A percentile compares a stretch with the other conserved stretches of the same genome.
Evolutionary conservation across 495 filamentous ascomycete species (phyloP).

Genomic region (Neurospora terricola): DNA sequence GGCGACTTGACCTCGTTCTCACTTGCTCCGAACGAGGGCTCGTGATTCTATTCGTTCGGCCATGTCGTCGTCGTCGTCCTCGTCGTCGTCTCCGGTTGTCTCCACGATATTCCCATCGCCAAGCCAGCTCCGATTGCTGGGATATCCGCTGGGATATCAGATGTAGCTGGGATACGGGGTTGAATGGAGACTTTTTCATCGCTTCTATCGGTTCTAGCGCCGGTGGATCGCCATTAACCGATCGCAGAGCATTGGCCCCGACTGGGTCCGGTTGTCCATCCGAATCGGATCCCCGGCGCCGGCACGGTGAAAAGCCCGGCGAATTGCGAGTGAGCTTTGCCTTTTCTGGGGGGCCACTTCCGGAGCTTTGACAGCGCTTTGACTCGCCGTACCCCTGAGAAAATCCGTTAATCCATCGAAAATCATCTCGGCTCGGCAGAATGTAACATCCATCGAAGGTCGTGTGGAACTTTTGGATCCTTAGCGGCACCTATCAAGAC

Average conservation of each 20-base stretch:
- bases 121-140: not conserved
- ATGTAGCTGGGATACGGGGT: not conserved
- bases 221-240: not conserved
- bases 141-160: not conserved
- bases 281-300: not conserved
- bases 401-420: not conserved
- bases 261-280: not conserved
- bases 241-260: not conserved
- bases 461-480: not conserved
- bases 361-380: not conserved
- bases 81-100: not conserved
- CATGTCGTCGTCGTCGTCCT: not conserved
- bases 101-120: not conserved
- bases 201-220: not conserved
- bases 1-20: not conserved
- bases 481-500: not conserved
- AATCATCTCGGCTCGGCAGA: not conserved
- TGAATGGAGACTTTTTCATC: not conserved
- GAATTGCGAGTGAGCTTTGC: not conserved
- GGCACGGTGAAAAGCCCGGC: not conserved
- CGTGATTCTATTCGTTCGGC: not conserved
- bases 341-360: not conserved
- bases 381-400: not conserved
- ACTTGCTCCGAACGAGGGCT: not conserved
- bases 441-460: not conserved